Evolutionary conservation across 345 rosid genomes (phyloP).

Genomic region (Corchorus olitorius): DNA sequence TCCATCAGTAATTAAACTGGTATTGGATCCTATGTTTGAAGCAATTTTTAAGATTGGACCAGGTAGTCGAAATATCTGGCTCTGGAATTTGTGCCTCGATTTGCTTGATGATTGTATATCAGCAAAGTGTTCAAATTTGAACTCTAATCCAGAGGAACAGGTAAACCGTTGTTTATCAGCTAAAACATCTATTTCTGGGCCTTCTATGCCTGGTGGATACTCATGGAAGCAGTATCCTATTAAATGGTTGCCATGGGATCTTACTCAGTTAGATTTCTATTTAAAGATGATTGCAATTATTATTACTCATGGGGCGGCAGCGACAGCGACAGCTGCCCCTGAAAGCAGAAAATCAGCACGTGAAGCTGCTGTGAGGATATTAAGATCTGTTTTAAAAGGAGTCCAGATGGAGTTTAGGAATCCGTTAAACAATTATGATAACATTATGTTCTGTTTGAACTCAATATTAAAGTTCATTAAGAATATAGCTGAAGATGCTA

Average conservation of each 20-base stretch:
- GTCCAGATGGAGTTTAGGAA: constrained; percentile 42
- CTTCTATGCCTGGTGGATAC: constrained; percentile 28
- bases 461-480: constrained; percentile 39
- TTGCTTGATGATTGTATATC: constrained; percentile 43
- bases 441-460: constrained; percentile 42
- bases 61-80: constrained; percentile 30
- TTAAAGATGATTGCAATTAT: constrained; percentile 31
- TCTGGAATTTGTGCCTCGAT: constrained; percentile 50
- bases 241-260: constrained; percentile 55
- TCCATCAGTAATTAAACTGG: constrained; percentile 37
- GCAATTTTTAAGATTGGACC: constrained; percentile 41
- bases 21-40: constrained; percentile 50
- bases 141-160: constrained; percentile 25
- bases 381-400: constrained; percentile 48
- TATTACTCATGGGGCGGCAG: constrained; percentile 28
- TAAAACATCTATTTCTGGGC: constrained; percentile 24
- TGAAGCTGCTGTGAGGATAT: constrained; percentile 49
- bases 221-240: constrained; percentile 39
- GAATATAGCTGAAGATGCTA: constrained; percentile 32
- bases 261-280: constrained; percentile 42
- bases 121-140: constrained; percentile 33
- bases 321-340: constrained; percentile 16
- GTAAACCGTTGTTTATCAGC: constrained; percentile 20
- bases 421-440: constrained; percentile 33
- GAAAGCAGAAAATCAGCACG: constrained; percentile 35